Base-by-base conservation (phyloP, 2,329 filamentous ascomycete genomes). In the Podosphaera xanthii region DNA sequence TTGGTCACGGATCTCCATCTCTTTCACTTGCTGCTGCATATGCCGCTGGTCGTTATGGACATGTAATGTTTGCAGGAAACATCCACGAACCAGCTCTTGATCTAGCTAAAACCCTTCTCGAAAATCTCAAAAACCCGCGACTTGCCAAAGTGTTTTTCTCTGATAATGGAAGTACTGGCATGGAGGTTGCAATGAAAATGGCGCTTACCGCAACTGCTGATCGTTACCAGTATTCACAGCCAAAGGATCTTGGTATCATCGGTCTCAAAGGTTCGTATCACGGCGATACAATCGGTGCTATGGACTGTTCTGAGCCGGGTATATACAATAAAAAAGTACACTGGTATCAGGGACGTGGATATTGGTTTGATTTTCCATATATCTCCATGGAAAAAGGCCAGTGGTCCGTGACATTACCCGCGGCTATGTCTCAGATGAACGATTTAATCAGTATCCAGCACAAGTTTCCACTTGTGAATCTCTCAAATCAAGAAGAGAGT, bases 161-260 rank as follows among this genome's bases (percentile, higher is more conserved):
- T 0, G 88, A 94, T 66, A 88, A 94, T 65, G 78, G 88, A 4
- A 90, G 86, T 66, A 92, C 87, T 0, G 87, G 86, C 0, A 83
- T 84, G 69, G 87, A 94, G 69, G 87, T 91, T 0, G 87, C 86
- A 0, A 75, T 90, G 50, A 94, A 94, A 68, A 94, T 94, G 88
- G 87, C 78, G 0, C 73, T 94, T 0, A 77, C 85, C 4, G 86
- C 86, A 0, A 72, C 85, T 0, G 77, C 79, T 53, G 71, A 77
- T 48, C 75, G 84, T 7, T 89, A 89, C 63, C 77, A 76, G 8
- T 87, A 83, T 82, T 56, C 54, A 9, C 6, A 46, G 0, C 73
- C 72, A 12, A 72, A 76, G 1, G 76, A 80, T 56, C 74, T 90
- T 9, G 79, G 79, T 2, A 79, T 92, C 2, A 68, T 94, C 2